A percentile compares a stretch with the other conserved stretches of the same genome.
Evolutionary conservation across 441 rosid species (phyloP).

Genomic region (Codiaeum variegatum): DNA sequence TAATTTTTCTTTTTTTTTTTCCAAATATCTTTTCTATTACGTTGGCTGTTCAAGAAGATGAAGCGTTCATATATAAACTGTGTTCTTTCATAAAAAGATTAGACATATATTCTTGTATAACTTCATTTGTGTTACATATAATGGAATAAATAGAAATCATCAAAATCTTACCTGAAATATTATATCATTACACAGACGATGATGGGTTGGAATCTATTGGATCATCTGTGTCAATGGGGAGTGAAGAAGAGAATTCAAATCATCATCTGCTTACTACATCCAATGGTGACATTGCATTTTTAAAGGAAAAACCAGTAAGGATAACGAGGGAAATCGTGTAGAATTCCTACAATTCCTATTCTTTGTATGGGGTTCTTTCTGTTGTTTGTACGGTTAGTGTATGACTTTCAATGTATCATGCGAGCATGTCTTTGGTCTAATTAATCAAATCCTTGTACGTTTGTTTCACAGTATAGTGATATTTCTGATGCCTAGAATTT

Average conservation of each 20-base stretch:
- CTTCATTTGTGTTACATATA: neutral
- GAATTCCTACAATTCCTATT: slow-evolving; percentile 15
- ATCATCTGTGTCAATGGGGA: slow-evolving; percentile 45
- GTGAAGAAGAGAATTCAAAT: slow-evolving; percentile 53
- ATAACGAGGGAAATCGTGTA: slow-evolving; percentile 51
- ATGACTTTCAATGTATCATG: slow-evolving; percentile 10
- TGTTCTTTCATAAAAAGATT: neutral
- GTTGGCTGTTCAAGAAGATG: neutral
- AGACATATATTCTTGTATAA: neutral
- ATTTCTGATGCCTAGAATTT: slow-evolving; percentile 15
- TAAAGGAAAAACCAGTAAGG: slow-evolving; percentile 60
- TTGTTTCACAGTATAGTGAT: neutral
- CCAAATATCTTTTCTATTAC: neutral
- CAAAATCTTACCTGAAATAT: slow-evolving; percentile 6
- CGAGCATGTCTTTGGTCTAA: slow-evolving; percentile 3
- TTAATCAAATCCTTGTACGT: slow-evolving; percentile 9
- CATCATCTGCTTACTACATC: slow-evolving; percentile 56
- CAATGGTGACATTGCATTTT: slow-evolving; percentile 54
- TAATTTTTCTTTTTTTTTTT: neutral
- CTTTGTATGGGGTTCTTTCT: slow-evolving; percentile 14
- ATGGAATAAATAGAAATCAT: neutral
- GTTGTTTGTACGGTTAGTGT: slow-evolving; percentile 20
- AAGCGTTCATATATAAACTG: neutral
- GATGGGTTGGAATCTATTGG: slow-evolving; percentile 41
- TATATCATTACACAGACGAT: slow-evolving; percentile 52